These are phyloP conservation scores for Lantana camara DNA, from an alignment of 257 asterid genomes.

Conservation along the genomic window DNA sequence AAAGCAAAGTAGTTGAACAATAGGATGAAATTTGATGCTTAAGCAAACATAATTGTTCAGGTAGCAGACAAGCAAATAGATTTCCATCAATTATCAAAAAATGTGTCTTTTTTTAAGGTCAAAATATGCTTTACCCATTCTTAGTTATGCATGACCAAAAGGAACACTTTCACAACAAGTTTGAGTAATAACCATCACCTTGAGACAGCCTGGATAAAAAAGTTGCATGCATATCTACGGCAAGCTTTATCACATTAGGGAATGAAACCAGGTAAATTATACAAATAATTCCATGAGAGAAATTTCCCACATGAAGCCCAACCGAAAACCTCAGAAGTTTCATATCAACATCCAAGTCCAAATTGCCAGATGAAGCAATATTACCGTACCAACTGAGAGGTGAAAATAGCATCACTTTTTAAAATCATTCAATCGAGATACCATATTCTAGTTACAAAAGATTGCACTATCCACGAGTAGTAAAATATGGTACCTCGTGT, in stretches of 20 bases:
- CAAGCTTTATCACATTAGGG: neutral
- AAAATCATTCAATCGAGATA: slow-evolving; percentile 13
- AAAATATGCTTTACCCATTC: slow-evolving; percentile 10
- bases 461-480: slow-evolving; percentile 5
- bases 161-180: slow-evolving; percentile 5
- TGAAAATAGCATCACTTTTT: neutral
- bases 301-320: neutral
- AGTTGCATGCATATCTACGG: slow-evolving; percentile 2
- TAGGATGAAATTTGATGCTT: slow-evolving; percentile 10
- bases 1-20: neutral
- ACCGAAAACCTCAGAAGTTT: slow-evolving; percentile 9
- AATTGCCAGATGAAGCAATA: slow-evolving; percentile 19
- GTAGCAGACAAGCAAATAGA: slow-evolving; percentile 14
- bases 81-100: slow-evolving; percentile 11
- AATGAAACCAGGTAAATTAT: slow-evolving; percentile 10
- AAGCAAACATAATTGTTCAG: slow-evolving; percentile 5
- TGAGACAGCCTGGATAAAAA: too few species aligned
- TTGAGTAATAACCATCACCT: slow-evolving; percentile 8
- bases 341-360: slow-evolving; percentile 7
- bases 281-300: slow-evolving; percentile 8
- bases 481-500: slow-evolving; percentile 68
- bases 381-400: neutral
- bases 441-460: slow-evolving; percentile 11
- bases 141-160: neutral
- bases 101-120: neutral